These are phyloP conservation scores for Litchi chinensis DNA, from an alignment of 345 rosid genomes.

Conservation along the genomic window DNA sequence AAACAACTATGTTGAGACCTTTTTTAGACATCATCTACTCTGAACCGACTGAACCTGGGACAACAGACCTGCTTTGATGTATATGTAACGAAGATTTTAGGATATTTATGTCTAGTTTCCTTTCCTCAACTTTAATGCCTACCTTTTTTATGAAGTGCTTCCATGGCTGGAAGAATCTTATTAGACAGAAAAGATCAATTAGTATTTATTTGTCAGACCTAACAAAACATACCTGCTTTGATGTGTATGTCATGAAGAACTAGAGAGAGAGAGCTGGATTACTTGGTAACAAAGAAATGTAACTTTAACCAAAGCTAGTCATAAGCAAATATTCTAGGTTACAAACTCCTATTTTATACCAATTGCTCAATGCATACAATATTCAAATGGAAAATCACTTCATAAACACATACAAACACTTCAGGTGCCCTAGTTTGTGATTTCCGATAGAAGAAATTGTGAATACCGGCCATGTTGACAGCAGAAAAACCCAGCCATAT, in stretches of 20 bases:
- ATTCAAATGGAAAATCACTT: not conserved
- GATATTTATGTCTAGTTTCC: not conserved
- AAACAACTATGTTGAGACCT: too few species aligned
- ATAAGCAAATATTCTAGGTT: not conserved
- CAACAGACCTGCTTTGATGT: too few species aligned
- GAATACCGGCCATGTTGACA: slow-evolving; percentile 22
- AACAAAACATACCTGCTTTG: not conserved
- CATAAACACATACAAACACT: slow-evolving; percentile 15
- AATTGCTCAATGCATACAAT: slow-evolving; percentile 10
- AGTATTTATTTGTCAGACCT: slow-evolving; percentile 2
- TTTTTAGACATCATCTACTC: too few species aligned
- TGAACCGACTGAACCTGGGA: too few species aligned
- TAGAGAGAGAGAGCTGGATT: not conserved
- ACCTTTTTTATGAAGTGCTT: not conserved
- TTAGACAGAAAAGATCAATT: not conserved
- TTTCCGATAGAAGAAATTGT: slow-evolving; percentile 27
- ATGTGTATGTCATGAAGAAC: not conserved
- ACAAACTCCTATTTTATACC: slow-evolving; percentile 7
- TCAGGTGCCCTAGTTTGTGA: slow-evolving; percentile 4
- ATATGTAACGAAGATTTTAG: too few species aligned
- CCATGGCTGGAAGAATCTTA: slow-evolving; percentile 14
- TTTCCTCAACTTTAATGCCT: not conserved
- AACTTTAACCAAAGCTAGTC: not conserved
- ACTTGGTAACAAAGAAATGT: not conserved
- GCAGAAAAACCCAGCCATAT: slow-evolving; percentile 12